A percentile compares a stretch with the other conserved stretches of the same genome.
Conservation (phyloP, 768 basidiomycete species). For the Rhizopogon vesiculosus region DNA sequence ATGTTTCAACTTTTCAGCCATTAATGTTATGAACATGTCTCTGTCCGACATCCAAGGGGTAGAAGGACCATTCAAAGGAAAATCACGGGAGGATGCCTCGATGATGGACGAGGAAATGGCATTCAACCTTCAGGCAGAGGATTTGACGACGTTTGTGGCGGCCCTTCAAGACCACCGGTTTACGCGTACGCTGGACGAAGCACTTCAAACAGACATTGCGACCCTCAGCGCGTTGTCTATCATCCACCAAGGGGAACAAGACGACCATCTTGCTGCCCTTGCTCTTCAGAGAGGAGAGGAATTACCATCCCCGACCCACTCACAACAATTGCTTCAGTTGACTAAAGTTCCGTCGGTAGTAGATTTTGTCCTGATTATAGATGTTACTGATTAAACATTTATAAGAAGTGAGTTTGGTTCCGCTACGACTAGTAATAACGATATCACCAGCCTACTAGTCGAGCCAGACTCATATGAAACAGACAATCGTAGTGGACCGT, state of each 20-base stretch:
- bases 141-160: conserved; percentile 24
- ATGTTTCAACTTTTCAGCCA: not conserved
- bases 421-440: not conserved
- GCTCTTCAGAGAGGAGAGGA: conserved; percentile 28
- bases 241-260: conserved; percentile 32
- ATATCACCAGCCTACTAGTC: not conserved
- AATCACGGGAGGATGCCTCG: conserved; percentile 23
- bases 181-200: conserved; percentile 39
- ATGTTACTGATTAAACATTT: not conserved
- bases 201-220: conserved; percentile 30
- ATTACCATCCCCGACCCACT: conserved; percentile 12
- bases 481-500: not conserved
- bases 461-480: not conserved
- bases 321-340: conserved; percentile 12
- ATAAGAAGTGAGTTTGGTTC: not conserved
- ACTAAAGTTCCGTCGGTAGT: not conserved
- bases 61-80: conserved; percentile 33
- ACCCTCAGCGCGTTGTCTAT: conserved; percentile 26
- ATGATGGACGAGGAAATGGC: conserved; percentile 44
- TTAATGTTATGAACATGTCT: conserved; percentile 11
- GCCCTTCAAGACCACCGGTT: conserved; percentile 33
- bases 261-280: conserved; percentile 39
- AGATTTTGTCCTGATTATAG: not conserved
- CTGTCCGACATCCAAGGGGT: conserved; percentile 38
- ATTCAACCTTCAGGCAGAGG: conserved; percentile 35